Base-by-base conservation (phyloP, 1,139 yeast genomes). In the Taiozyma sp. region DNA sequence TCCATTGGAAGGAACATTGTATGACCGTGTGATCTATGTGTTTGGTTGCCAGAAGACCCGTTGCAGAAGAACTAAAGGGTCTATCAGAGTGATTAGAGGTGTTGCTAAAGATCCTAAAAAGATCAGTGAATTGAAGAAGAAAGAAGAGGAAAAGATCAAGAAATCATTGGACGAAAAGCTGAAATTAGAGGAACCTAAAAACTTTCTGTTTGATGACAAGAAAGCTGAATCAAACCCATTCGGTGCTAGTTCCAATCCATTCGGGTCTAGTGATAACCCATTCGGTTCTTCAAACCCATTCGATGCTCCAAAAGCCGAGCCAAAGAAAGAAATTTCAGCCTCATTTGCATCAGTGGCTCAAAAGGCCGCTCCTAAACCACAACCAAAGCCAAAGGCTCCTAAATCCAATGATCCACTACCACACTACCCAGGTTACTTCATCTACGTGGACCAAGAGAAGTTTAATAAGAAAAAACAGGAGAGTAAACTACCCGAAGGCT, bases 11-110 rank as follows among this genome's bases (percentile, higher is more conserved):
- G 78, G 77, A 39, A 76, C 83, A n/a, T 69, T 78, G 47, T 88
- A 90, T 63, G 97, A 90, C 61, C 76, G 99, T 51, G 83, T 83
- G 13, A 67, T 93, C 29, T 93, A 93, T 63, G 76, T 91, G 0
- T 86, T 91, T 67, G 82, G 82, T 2, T 93, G 99, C 68, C 71
- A 76, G 45, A 75, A 80, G 47, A 69, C 82, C 0, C 58, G 56
- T 10, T 93, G 98, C 64, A 77, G 85, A 44, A 75, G 86, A 55
- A 77, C 80, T 58, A 74, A 78, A 22, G 96, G 96, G 3, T 73
- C 85, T 3, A 71, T 89, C 4, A 79, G 85, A 60, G 89, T 88
- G 34, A 72, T 90, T 47, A 74, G 97, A 64, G 96, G 95, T 6
- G 73, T 90, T 3, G 70, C 74, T 53, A 82, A 83, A 59, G 87